phyloP scores from a whole-genome alignment of 768 basidiomycete species.

The Termitomyces eurrhizus region DNA sequence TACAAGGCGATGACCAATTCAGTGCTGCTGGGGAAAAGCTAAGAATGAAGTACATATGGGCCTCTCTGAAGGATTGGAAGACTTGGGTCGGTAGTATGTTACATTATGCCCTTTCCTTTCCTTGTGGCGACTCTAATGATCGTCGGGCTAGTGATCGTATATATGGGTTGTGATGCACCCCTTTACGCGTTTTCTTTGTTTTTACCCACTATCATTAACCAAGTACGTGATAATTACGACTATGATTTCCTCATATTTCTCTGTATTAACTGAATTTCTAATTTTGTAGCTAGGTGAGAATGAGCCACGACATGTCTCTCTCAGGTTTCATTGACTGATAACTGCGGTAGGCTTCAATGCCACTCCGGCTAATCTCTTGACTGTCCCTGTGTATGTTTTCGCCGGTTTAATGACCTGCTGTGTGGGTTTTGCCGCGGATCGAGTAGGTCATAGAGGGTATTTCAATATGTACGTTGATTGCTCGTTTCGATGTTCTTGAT shows the following conservation, averaged over 20 bases:
- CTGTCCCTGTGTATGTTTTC: constrained; percentile 71
- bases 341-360: constrained; percentile 50
- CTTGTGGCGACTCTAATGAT: neutral
- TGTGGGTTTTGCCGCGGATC: constrained; percentile 63
- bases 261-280: constrained; percentile 4
- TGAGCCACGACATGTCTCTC: neutral
- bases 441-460: constrained; percentile 53
- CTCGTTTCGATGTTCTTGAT: neutral
- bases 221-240: constrained; percentile 34
- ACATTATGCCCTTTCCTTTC: neutral
- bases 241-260: neutral
- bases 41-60: constrained; percentile 51
- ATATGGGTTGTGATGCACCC: constrained; percentile 56
- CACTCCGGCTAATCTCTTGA: constrained; percentile 70
- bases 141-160: constrained; percentile 44
- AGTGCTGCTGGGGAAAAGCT: constrained; percentile 70
- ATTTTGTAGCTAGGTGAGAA: constrained; percentile 26
- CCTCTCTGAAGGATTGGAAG: constrained; percentile 68
- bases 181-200: constrained; percentile 78
- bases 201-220: constrained; percentile 73
- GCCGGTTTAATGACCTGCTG: constrained; percentile 65
- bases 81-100: constrained; percentile 55
- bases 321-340: neutral
- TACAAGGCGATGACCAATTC: constrained; percentile 67
- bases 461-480: constrained; percentile 53